These are phyloP conservation scores for Panicum hallii DNA, from an alignment of 202 grass and related monocot species.

Conservation along the genomic window DNA sequence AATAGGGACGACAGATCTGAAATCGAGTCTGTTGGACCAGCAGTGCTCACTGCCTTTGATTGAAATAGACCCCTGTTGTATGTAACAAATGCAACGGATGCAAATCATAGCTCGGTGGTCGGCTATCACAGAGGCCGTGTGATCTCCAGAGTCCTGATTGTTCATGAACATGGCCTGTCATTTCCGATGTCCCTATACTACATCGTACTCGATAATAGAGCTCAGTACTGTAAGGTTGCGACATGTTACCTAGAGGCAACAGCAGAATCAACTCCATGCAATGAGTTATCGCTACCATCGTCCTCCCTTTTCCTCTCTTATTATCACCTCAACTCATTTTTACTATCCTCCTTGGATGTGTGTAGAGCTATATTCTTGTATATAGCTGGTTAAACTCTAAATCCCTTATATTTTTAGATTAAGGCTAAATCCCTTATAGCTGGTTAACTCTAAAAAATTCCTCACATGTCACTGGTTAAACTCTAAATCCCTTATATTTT, in stretches of 20 bases:
- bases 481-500: no score
- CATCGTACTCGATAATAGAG: not conserved
- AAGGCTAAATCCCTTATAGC: no score
- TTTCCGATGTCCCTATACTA: not conserved
- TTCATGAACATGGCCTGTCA: not conserved
- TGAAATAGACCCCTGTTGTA: not conserved
- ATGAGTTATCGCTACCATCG: not conserved
- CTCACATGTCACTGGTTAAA: no score
- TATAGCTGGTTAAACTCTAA: no score
- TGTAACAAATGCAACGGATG: not conserved
- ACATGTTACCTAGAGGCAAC: not conserved
- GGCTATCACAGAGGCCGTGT: not conserved
- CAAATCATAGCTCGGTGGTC: not conserved
- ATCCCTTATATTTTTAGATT: no score
- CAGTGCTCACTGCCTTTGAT: not conserved
- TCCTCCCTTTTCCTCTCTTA: not conserved
- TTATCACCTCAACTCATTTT: no score
- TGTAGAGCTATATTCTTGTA: no score
- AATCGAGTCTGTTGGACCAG: not conserved
- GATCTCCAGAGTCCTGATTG: not conserved
- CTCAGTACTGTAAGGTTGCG: not conserved
- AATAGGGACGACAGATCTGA: not conserved
- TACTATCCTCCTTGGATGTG: no score
- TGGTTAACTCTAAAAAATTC: no score
- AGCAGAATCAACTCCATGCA: not conserved